A percentile compares a stretch with the other conserved stretches of the same genome.
phyloP scores from a whole-genome alignment of 1,284 basidiomycete genomes.

The Leucoagaricus sp. region DNA sequence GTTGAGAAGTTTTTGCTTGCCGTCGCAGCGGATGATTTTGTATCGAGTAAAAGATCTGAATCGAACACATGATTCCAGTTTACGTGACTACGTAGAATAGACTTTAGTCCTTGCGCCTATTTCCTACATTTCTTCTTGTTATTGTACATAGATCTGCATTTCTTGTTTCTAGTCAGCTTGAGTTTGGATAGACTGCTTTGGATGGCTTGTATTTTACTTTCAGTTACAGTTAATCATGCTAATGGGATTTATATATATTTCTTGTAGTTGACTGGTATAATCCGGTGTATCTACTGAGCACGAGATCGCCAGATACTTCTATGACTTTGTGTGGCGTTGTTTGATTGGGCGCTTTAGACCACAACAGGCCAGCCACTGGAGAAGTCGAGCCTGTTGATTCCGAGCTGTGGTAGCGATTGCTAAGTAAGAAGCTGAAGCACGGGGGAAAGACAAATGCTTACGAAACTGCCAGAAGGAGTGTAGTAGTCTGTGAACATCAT shows the following conservation, averaged over 20 bases:
- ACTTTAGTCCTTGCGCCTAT: not conserved
- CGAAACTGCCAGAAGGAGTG: conserved; percentile 41
- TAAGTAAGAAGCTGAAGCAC: not conserved
- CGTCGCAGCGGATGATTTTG: conserved; percentile 30
- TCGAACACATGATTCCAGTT: not conserved
- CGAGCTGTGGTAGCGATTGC: conserved; percentile 33
- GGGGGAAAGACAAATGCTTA: conserved; percentile 23
- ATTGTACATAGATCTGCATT: not conserved
- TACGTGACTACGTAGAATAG: too few species aligned
- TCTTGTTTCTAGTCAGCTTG: too few species aligned
- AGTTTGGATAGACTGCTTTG: not conserved
- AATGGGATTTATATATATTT: not conserved
- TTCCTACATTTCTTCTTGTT: not conserved
- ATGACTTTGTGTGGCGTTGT: not conserved
- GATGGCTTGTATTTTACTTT: not conserved
- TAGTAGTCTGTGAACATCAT: conserved; percentile 46
- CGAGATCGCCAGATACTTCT: not conserved
- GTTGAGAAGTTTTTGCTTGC: conserved; percentile 68
- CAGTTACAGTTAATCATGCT: not conserved
- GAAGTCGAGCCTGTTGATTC: conserved; percentile 48
- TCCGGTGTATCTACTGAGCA: not conserved
- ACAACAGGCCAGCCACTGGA: conserved; percentile 40
- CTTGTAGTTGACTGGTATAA: not conserved
- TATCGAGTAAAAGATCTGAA: not conserved
- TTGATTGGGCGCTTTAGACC: not conserved